Base-by-base conservation (phyloP, 495 filamentous ascomycete genomes). In the Oidiodendron maius region DNA sequence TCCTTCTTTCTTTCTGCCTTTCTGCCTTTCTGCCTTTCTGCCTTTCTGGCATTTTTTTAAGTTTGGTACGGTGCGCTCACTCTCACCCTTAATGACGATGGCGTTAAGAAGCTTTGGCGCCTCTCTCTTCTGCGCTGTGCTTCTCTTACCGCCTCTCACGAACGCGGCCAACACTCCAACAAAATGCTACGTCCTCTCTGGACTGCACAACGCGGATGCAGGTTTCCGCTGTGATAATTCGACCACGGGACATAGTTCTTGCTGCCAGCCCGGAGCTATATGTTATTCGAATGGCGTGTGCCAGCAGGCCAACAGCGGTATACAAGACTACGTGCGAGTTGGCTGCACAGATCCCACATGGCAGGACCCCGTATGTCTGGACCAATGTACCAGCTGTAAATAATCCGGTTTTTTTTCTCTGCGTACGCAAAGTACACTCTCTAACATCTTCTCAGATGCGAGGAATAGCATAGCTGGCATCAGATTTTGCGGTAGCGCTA, bases 241-340 rank as follows among this genome's bases (percentile, higher is more conserved):
- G 11, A 53, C 51, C 0, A 48, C 51, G 6, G 51, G 51, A 6
- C 44, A 53, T 18, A 43, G 37, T 38, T 18, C 37, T 21, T 53
- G 51, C 38, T 53, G 51, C 22, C 44, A 17, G 11, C n/a, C 30
- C 11, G 51, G 51, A 38, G 51, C 24, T 1, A 44, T 40, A 37
- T 53, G 51, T 42, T 53, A 48, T 26, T 53, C 51, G 18, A 53
- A 53, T 30, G 51, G 51, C 1, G 24, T 53, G 0, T 53, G 51
- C 20, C 38, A 48, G 22, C 44, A 53, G 17, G 13, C 6, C 18
- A 53, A 53, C 34, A 30, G 44, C 3, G 15, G 16, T 26, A 46
- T 53, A 10, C 38, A 48, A 18, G 51, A 53, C 40, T 53, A 53
- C 40, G 21, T 53, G 30, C 35, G 51, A 39, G 51, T 53, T 15